These are phyloP conservation scores for Monosporascus sp. DNA, from an alignment of 2,329 filamentous ascomycete species.

Conservation along the genomic window DNA sequence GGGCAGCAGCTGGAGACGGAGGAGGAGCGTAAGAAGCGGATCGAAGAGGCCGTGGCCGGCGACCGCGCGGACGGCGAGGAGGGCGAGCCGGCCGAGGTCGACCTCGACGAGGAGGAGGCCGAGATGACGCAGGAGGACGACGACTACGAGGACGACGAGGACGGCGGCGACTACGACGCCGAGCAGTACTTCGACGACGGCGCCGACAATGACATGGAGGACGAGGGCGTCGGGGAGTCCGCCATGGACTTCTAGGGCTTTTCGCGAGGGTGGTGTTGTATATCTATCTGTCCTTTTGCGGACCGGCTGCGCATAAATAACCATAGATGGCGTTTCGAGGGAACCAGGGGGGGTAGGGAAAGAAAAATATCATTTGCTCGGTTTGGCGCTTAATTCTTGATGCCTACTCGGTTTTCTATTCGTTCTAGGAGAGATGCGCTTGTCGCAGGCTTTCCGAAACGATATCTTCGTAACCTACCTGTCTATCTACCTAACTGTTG, in stretches of 20 bases:
- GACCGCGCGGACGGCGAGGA: constrained; percentile 29
- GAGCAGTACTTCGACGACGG: constrained; percentile 57
- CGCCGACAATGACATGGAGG: constrained; percentile 46
- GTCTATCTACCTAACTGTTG: too few species aligned
- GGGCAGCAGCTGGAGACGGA: constrained; percentile 27
- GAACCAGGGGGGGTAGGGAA: too few species aligned
- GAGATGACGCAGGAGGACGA: constrained; percentile 39
- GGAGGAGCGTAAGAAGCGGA: constrained; percentile 28
- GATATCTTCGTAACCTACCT: too few species aligned
- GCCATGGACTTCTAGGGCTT: constrained; percentile 16
- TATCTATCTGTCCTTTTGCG: too few species aligned
- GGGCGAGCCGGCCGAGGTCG: constrained; percentile 29
- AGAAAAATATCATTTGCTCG: too few species aligned
- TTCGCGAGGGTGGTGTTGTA: too few species aligned
- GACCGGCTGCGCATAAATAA: too few species aligned
- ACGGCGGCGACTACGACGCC: constrained; percentile 56
- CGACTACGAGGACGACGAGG: constrained; percentile 49
- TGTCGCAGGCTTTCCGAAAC: too few species aligned
- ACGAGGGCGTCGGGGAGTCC: constrained; percentile 42
- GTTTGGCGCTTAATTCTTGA: too few species aligned
- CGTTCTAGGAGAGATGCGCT: too few species aligned
- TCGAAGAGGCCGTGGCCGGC: constrained; percentile 21
- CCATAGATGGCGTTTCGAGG: too few species aligned
- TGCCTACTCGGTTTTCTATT: too few species aligned
- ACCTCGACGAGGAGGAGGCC: constrained; percentile 41